phyloP scores from a whole-genome alignment of 1,284 basidiomycete species.

The Malassezia yamatoensis region DNA sequence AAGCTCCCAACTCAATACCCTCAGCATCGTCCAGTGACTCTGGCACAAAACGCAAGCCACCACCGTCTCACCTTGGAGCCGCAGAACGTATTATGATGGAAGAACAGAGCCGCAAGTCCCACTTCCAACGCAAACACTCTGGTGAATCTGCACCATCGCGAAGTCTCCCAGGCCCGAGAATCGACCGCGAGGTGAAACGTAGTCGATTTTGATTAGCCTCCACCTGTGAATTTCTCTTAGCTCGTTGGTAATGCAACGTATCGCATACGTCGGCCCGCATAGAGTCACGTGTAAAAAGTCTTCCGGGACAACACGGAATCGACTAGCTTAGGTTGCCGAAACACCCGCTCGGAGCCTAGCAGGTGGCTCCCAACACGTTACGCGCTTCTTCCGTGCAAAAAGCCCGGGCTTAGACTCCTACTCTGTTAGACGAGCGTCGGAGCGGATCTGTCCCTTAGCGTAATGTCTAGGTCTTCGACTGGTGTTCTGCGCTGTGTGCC shows the following conservation, averaged over 20 bases:
- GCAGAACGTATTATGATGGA: slow-evolving; percentile 43
- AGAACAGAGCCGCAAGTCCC: slow-evolving; percentile 21
- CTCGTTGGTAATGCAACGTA: slow-evolving; percentile 5
- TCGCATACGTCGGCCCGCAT: neutral
- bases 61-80: slow-evolving; percentile 27
- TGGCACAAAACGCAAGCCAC: slow-evolving; percentile 1
- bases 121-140: slow-evolving; percentile 18
- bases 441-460: neutral
- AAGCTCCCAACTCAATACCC: neutral
- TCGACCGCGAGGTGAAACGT: slow-evolving; percentile 30
- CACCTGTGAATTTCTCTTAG: no score
- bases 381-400: slow-evolving; percentile 11
- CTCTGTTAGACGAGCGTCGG: slow-evolving; percentile 13
- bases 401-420: slow-evolving; percentile 1
- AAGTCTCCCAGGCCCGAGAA: slow-evolving; percentile 21
- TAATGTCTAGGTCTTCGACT: slow-evolving; percentile 19
- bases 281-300: slow-evolving; percentile 11
- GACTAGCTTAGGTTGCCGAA: neutral
- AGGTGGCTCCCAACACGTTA: neutral
- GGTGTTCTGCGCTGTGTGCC: slow-evolving; percentile 18
- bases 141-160: slow-evolving; percentile 8
- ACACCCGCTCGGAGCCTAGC: slow-evolving; percentile 2
- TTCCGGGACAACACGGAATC: slow-evolving; percentile 18
- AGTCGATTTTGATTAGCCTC: slow-evolving; percentile 25
- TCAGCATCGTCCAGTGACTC: neutral